These are phyloP conservation scores for Dysphania ambrosioides DNA, from an alignment of 148 eudicot species.

Conservation along the genomic window DNA sequence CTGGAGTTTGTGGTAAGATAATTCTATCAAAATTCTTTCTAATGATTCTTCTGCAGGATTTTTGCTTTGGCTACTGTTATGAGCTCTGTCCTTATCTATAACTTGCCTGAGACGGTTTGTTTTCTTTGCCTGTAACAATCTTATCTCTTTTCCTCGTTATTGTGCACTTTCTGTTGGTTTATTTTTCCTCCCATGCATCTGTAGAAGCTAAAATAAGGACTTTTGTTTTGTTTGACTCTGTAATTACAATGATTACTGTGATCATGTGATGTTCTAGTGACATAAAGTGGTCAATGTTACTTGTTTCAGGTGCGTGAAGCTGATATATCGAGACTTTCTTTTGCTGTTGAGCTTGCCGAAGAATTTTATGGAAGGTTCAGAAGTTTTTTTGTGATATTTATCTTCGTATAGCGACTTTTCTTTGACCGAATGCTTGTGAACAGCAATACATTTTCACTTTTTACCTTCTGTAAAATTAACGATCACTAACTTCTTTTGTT, in stretches of 20 bases:
- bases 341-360: constrained; percentile 99
- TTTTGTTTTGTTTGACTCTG: too few species aligned
- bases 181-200: background rate
- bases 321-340: constrained; percentile 91
- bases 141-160: constrained; percentile 17
- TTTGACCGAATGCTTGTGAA: background rate
- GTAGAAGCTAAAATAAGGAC: too few species aligned
- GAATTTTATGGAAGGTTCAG: constrained; percentile 93
- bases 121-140: constrained; percentile 35
- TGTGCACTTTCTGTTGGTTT: background rate
- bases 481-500: constrained; percentile 37
- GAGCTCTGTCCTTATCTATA: constrained; percentile 92
- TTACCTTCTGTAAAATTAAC: constrained; percentile 1
- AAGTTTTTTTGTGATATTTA: constrained; percentile 2
- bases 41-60: constrained; percentile 54
- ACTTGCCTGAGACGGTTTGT: constrained; percentile 97
- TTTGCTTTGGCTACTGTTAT: constrained; percentile 90
- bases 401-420: background rate
- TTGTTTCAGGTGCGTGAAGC: constrained; percentile 83
- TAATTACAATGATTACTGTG: too few species aligned
- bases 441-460: background rate
- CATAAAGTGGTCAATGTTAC: background rate
- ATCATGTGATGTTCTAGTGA: background rate
- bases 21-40: constrained; percentile 17
- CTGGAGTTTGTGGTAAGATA: constrained; percentile 7